Base-by-base conservation (phyloP, 2,329 filamentous ascomycete species). In the Seiridium cupressi region DNA sequence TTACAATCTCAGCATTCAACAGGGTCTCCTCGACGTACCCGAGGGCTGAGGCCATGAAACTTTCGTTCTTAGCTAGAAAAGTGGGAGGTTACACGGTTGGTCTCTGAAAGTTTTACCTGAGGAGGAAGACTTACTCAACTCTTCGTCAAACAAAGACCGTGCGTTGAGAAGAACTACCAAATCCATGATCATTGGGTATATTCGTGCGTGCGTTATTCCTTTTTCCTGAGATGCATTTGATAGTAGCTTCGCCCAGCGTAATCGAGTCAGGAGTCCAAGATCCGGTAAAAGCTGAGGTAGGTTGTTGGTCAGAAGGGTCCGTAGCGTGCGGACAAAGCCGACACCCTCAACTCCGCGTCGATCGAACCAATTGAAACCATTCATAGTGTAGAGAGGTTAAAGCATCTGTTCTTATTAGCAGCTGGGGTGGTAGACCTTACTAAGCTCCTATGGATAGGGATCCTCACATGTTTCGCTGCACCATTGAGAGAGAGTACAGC, bases 341-440 rank as follows among this genome's bases (percentile, higher is more conserved):
- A 36, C 53, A 4, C 57, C 57, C 32, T 58, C 57, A 38, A 58
- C 47, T 3, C 57, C 57, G n/a, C 57, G 57, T 47, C 53, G 57
- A n/a, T 58, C 48, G n/a, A 51, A 47, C 57, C 57, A 58, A 31
- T 58, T 47, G 18, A 58, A 58, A 31, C 57, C 57, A 35, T 58
- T 26, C 57, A 58, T 58, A 18, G 57, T 58, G 36, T 58, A 31
- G 11, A 51, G 51, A 36, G 57, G 57, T 10, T 58, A 47, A 26
- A 58, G 36, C 26, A 58, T 11, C 57, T 58, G 11, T 38, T 38
- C 9, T 49, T 31, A 31, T 49, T 42, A n/a, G n/a, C n/a, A n/a
- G n/a, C n/a, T n/a, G n/a, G n/a, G n/a, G n/a, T n/a, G n/a, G n/a
- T n/a, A n/a, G n/a, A n/a, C n/a, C n/a, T n/a, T n/a, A n/a, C n/a